A percentile compares a stretch with the other conserved stretches of the same genome.
Conservation (phyloP, 129 eudicot species). For the Chrysanthemum seticuspe region DNA sequence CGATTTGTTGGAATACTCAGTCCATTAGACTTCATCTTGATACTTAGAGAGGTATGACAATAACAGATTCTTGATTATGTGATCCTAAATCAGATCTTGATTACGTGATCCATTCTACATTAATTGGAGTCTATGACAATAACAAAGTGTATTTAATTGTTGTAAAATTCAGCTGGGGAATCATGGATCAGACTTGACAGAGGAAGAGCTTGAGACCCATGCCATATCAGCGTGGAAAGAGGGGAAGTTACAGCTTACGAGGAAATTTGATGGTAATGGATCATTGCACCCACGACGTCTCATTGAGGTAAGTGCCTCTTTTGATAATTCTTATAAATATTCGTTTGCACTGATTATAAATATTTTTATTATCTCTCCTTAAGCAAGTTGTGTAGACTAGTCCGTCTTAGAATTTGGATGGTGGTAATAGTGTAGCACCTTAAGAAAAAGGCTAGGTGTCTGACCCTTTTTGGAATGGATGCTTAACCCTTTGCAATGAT, state of each 20-base stretch:
- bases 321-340: conserved; percentile 6
- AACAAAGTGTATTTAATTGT: conserved; percentile 3
- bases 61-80: no score
- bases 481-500: no score
- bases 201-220: conserved; percentile 87
- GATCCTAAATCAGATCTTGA: conserved; percentile 12
- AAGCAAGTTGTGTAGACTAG: neutral
- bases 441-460: neutral
- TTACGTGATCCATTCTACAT: conserved; percentile 9
- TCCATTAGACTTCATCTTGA: conserved; percentile 76
- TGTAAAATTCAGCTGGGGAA: conserved; percentile 57
- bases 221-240: conserved; percentile 85
- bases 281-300: conserved; percentile 41
- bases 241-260: conserved; percentile 49
- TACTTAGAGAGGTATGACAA: conserved; percentile 51
- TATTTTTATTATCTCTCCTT: neutral
- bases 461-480: no score
- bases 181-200: conserved; percentile 82
- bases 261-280: conserved; percentile 54
- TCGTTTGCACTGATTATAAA: neutral
- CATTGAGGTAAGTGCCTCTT: conserved; percentile 51
- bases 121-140: conserved; percentile 13
- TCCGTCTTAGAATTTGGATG: conserved; percentile 17
- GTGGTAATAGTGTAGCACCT: neutral
- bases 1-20: conserved; percentile 85